Conservation (phyloP, 331 rosid genomes). For the Arachis monticola region DNA sequence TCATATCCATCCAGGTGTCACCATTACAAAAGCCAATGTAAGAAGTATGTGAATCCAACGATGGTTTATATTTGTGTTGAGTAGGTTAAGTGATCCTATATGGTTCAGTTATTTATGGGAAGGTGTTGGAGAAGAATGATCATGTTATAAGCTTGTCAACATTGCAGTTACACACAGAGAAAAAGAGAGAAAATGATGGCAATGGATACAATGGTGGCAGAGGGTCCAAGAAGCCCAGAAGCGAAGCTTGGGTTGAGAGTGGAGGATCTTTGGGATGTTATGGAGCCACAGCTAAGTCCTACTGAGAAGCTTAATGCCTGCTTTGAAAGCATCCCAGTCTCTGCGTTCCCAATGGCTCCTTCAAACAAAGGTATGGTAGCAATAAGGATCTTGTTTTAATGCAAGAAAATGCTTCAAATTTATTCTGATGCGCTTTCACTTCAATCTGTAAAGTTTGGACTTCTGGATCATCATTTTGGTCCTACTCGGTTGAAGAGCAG, state of each 20-base stretch:
- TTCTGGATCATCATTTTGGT: too few species aligned
- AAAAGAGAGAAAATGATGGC: conserved; percentile 23
- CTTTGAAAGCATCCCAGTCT: conserved; percentile 92
- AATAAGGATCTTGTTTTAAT: too few species aligned
- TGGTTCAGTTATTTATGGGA: conserved; percentile 35
- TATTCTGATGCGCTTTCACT: too few species aligned
- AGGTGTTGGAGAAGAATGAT: conserved; percentile 27
- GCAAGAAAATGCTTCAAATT: too few species aligned
- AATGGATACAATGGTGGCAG: conserved; percentile 39
- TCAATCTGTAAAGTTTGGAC: too few species aligned
- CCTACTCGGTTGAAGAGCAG: too few species aligned
- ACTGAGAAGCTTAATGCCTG: conserved; percentile 93
- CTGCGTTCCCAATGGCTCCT: conserved; percentile 79
- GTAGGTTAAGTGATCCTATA: conserved; percentile 20
- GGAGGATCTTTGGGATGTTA: conserved; percentile 83
- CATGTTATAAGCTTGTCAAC: conserved; percentile 38
- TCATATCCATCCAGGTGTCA: conserved; percentile 32
- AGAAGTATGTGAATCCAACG: too few species aligned
- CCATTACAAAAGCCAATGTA: too few species aligned
- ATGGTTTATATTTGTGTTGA: not conserved
- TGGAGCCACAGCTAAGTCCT: conserved; percentile 77
- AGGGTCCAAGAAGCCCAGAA: conserved; percentile 86
- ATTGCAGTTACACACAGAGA: conserved; percentile 33
- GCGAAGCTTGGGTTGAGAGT: conserved; percentile 89
- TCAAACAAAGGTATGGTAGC: conserved; percentile 55